Conservation (phyloP, 1,139 yeast genomes). For the Kodamaea alishanica region DNA sequence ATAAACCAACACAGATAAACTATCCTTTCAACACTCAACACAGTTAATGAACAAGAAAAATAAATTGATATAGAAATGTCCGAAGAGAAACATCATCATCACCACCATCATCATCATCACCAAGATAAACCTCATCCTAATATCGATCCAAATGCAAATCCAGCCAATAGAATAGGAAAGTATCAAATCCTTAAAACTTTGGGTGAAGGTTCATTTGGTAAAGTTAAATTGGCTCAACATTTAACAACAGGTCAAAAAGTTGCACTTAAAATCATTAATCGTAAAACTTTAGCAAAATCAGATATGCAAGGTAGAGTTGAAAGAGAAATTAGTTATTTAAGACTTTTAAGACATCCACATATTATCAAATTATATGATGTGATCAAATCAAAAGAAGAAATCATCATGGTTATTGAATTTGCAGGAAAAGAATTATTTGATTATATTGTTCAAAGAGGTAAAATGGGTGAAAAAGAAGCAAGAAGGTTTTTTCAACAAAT, state of each 20-base stretch:
- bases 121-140: conserved; percentile 13
- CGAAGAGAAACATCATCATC: conserved; percentile 13
- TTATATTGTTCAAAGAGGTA: conserved; percentile 91
- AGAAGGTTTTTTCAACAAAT: conserved; percentile 95
- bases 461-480: conserved; percentile 93
- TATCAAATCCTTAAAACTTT: conserved; percentile 91
- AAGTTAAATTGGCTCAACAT: conserved; percentile 93
- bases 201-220: conserved; percentile 98
- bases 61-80: conserved; percentile 3
- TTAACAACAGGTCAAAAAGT: conserved; percentile 89
- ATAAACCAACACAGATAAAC: not conserved
- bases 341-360: conserved; percentile 92
- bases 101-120: conserved; percentile 15
- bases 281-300: conserved; percentile 88
- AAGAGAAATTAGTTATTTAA: conserved; percentile 85
- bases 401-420: conserved; percentile 95
- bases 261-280: conserved; percentile 89
- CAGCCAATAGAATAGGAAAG: conserved; percentile 69
- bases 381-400: conserved; percentile 91
- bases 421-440: conserved; percentile 97
- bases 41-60: not conserved
- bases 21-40: not conserved
- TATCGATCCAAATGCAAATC: conserved; percentile 30
- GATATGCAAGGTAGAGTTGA: conserved; percentile 98
- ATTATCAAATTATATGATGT: conserved; percentile 95